Conservation (phyloP, 169 alveolate species). For the Babesia bovis region DNA sequence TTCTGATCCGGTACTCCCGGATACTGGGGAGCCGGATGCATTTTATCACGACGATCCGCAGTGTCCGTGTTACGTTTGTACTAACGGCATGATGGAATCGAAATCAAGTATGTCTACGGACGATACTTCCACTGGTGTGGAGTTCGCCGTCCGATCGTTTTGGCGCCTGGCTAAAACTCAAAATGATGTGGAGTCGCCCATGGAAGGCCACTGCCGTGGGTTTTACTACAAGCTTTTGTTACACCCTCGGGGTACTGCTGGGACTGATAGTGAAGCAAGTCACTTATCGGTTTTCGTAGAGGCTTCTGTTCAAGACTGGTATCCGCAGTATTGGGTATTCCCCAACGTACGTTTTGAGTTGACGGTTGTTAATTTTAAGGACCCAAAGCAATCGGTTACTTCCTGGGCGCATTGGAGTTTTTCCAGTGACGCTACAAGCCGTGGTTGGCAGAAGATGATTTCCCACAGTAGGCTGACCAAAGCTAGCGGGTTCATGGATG, state of each 20-base stretch:
- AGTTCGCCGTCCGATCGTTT: constrained; percentile 84
- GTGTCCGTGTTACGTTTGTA: constrained; percentile 69
- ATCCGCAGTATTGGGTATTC: constrained; percentile 89
- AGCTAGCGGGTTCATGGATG: constrained; percentile 87
- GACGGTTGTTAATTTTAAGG: constrained; percentile 85
- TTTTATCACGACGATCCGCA: constrained; percentile 59
- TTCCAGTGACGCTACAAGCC: constrained; percentile 84
- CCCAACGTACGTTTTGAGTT: constrained; percentile 89
- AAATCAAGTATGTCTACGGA: constrained; percentile 53
- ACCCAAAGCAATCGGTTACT: constrained; percentile 86
- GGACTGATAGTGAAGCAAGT: constrained; percentile 85
- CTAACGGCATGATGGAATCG: constrained; percentile 48
- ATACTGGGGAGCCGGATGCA: constrained; percentile 23
- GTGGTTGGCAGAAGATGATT: constrained; percentile 92
- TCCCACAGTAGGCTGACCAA: constrained; percentile 84
- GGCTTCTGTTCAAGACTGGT: constrained; percentile 87
- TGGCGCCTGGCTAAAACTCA: constrained; percentile 89
- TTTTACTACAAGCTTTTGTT: constrained; percentile 82
- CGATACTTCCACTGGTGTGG: constrained; percentile 71
- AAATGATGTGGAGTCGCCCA: constrained; percentile 88
- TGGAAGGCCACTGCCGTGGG: constrained; percentile 85
- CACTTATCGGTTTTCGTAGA: constrained; percentile 87
- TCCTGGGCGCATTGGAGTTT: constrained; percentile 92
- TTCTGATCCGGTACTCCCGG: constrained; percentile 43
- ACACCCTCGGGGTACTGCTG: constrained; percentile 89